Evolutionary conservation across 306 rosid species (phyloP), one percentile per base, ranked within the genome.

Genomic region (Potentilla sterilis): DNA sequence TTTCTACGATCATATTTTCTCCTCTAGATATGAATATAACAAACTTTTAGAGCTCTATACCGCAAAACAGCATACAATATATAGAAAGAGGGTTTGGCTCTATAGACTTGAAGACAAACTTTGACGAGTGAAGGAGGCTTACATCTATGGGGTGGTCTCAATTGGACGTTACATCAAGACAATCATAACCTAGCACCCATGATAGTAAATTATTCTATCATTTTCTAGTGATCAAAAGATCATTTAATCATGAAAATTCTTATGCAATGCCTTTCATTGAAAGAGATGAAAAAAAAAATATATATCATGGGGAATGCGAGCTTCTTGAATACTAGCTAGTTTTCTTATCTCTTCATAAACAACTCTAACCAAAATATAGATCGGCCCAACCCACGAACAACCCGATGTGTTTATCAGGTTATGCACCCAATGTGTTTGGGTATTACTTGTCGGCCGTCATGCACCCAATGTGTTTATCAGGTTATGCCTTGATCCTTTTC

Each of bases 161-260:
- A 24, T 59, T 22, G 38, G 65, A 24, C 65, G 9, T 59, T 59
- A 59, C 65, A 59, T 59, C 38, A 59, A 59, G 28, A 59, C 65
- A 59, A 28, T 59, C 63, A 57, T 9, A 58, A 57, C 1, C 35
- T 58, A 18, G 58, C 58, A 58, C 3, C 37, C 37, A 58, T 24
- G 16, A 22, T 9, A 22, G 35, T 22, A 57, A 34, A 22, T 22
- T 2, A 22, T 22, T 35, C 63, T 22, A 9, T 22, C 63, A 22
- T 57, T 57, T 57, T 57, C 63, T 15, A 10, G 11, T 28, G 32
- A 7, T 54, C 32, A 54, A 2, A n/a, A 54, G 61, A 54, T 54
- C 28, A n/a, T 54, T n/a, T 2, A 21, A 54, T 54, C 61, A 54
- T n/a, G 32, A n/a, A 8, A 54, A 3, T 1, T 54, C 32, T n/a